phyloP scores from a whole-genome alignment of 257 asterid species.

The Gentiana dahurica region DNA sequence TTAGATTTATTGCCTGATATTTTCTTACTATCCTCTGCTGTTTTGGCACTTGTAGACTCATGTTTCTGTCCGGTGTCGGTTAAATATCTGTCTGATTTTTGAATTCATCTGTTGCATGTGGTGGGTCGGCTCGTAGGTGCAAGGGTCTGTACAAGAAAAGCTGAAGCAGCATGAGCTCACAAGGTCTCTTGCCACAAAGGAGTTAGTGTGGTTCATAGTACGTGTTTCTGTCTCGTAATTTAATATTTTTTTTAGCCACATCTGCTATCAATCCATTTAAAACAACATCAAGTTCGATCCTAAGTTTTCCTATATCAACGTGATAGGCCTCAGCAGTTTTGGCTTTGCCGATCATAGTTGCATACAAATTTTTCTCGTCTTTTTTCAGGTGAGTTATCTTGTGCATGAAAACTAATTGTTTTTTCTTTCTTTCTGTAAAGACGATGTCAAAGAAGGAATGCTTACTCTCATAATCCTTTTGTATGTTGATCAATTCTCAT shows the following conservation, averaged over 20 bases:
- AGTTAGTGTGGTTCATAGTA: slow-evolving; percentile 81
- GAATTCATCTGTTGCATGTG: slow-evolving; percentile 9
- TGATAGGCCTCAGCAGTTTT: slow-evolving; percentile 64
- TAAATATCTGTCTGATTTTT: neutral
- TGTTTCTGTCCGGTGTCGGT: neutral
- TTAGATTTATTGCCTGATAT: no score
- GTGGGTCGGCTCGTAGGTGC: slow-evolving; percentile 35
- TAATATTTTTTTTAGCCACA: neutral
- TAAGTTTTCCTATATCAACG: slow-evolving; percentile 8
- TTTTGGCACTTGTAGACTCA: neutral
- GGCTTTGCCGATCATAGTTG: slow-evolving; percentile 56
- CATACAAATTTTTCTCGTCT: slow-evolving; percentile 32
- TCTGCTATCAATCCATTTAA: neutral
- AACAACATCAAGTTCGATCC: slow-evolving; percentile 2
- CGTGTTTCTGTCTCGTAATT: slow-evolving; percentile 15
- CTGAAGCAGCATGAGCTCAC: slow-evolving; percentile 70
- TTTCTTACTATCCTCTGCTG: neutral
- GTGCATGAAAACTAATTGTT: neutral
- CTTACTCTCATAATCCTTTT: neutral
- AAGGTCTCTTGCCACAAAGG: slow-evolving; percentile 63
- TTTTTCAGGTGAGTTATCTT: slow-evolving; percentile 42
- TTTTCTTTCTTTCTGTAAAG: neutral
- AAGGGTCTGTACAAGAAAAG: slow-evolving; percentile 50
- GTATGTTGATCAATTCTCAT: no score
- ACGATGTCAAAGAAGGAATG: no score